Evolutionary conservation across 164 flowering plant species (phyloP).

Genomic region (Kingdonia uniflora): DNA sequence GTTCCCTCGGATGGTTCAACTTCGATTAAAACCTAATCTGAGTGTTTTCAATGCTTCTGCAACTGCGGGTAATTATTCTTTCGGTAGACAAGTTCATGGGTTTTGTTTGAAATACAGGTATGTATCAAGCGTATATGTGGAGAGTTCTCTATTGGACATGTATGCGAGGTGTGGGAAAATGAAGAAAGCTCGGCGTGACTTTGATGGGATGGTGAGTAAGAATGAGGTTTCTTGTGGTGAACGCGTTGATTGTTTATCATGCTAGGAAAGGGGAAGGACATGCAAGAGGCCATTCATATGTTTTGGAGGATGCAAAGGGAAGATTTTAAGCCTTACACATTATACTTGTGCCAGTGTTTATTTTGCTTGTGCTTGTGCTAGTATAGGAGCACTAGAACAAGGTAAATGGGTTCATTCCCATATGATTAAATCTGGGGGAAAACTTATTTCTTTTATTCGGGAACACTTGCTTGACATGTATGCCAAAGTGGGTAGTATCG

Average conservation of each 20-base stretch:
- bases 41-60: constrained; percentile 54
- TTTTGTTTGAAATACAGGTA: constrained; percentile 36
- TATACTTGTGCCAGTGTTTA: constrained; percentile 52
- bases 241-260: constrained; percentile 67
- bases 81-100: constrained; percentile 48
- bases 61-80: constrained; percentile 4
- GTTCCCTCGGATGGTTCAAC: constrained; percentile 38
- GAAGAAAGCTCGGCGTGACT: constrained; percentile 33
- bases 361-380: constrained; percentile 45
- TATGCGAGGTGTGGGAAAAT: constrained; percentile 45
- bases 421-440: constrained; percentile 46
- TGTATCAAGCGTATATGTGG: constrained; percentile 43
- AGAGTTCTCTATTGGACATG: constrained; percentile 58
- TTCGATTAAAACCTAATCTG: constrained; percentile 43
- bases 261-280: constrained; percentile 54
- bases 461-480: constrained; percentile 68
- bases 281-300: constrained; percentile 29
- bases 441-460: constrained; percentile 45
- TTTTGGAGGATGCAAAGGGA: constrained; percentile 45
- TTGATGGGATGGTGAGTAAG: constrained; percentile 30
- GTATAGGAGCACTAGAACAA: constrained; percentile 53
- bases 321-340: constrained; percentile 36
- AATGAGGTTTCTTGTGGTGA: constrained; percentile 79
- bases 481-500: constrained; percentile 54
- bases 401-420: constrained; percentile 70